Evolutionary conservation across 2,329 filamentous ascomycete genomes (phyloP).

Genomic region (Trichoderma polysporum): DNA sequence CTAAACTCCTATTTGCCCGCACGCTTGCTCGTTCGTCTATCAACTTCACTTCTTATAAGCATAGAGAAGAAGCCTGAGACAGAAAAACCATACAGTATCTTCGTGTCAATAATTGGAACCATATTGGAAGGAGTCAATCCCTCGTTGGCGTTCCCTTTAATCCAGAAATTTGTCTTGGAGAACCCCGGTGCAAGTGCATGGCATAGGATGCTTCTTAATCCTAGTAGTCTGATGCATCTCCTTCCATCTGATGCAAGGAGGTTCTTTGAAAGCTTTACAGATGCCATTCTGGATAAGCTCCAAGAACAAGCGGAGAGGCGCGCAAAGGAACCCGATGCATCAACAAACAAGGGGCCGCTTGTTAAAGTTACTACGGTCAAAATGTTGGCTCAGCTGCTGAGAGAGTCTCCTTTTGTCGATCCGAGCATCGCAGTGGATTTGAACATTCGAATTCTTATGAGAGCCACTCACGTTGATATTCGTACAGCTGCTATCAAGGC

Average conservation of each 20-base stretch:
- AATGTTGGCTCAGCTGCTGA: constrained; percentile 38
- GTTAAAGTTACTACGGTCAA: constrained; percentile 40
- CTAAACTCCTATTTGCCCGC: not conserved
- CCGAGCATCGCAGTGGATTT: constrained; percentile 29
- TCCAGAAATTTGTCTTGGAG: constrained; percentile 12
- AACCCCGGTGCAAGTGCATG: constrained; percentile 12
- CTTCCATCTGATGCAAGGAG: constrained; percentile 27
- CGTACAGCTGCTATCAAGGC: constrained; percentile 32
- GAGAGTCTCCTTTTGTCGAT: constrained; percentile 31
- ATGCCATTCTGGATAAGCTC: constrained; percentile 32
- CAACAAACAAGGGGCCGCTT: constrained; percentile 20
- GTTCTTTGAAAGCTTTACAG: constrained; percentile 31
- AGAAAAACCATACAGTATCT: not conserved
- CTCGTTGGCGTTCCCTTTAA: not conserved
- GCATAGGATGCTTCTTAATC: constrained; percentile 5
- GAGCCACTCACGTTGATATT: constrained; percentile 36
- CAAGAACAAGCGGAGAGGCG: constrained; percentile 23
- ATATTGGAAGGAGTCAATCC: not conserved
- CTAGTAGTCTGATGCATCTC: constrained; percentile 21
- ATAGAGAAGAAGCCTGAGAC: not conserved
- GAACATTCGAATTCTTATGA: constrained; percentile 31
- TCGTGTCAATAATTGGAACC: not conserved
- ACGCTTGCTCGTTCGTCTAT: not conserved
- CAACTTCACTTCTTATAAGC: constrained; percentile 1
- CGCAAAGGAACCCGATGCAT: not conserved